Evolutionary conservation across 2,329 filamentous ascomycete species (phyloP), one percentile per base, ranked within the genome.

Genomic region (Aspergillus sp.): DNA sequence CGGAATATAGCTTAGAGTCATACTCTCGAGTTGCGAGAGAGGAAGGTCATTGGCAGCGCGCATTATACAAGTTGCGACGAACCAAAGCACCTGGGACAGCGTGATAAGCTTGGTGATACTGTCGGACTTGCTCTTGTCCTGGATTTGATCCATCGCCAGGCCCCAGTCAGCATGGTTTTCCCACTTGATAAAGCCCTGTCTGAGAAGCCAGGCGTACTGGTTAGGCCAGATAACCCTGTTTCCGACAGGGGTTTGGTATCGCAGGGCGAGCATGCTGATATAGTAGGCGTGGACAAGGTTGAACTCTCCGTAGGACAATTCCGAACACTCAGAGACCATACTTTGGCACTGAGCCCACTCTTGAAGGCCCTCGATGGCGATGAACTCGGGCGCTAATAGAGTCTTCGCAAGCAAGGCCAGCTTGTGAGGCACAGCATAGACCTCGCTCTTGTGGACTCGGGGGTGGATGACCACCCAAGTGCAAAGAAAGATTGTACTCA

Each of bases 401-500:
- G 53, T 50, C 26, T 56, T 56, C 8, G 41, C n/a, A 5, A 56
- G 48, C 4, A 56, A 41, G 24, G 53, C 53, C 15, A 56, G 24
- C 22, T 56, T 56, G 53, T 56, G 53, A 5, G 34, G 17, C 8
- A 48, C 51, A 20, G 47, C 48, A 8, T 39, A 44, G 4, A 22
- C 13, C 17, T 56, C 39, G 13, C 48, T 51, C 6, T 30, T 17
- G 22, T 50, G 51, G 26, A 56, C 47, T 8, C 53, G 53, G 7
- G 53, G 53, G 17, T 56, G 53, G 18, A 56, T 56, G 1, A 56
- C 48, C 2, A 56, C 54, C 54, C 48, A 56, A 8, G 48, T 52
- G 17, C 53, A 56, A 39, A 56, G 47, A 30, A 56, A 48, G 4
- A 56, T 52, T 15, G 54, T 56, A 4, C 32, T 56, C 1, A 56